Percentiles rank a stretch among this genome's conserved stretches.
Evolutionary conservation across 495 filamentous ascomycete genomes (phyloP).

Genomic region (Annulohypoxylon stygium): DNA sequence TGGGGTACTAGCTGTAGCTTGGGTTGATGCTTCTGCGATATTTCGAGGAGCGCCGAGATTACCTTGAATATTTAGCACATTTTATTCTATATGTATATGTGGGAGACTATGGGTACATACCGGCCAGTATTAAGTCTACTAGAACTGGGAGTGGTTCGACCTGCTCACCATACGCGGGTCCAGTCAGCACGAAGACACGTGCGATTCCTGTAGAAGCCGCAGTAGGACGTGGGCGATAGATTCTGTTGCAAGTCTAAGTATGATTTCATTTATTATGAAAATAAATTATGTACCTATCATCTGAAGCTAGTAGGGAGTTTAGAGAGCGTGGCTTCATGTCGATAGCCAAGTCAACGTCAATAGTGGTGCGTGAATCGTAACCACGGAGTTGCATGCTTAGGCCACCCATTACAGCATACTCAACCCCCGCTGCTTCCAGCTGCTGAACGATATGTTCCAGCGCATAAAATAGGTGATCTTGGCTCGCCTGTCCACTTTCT

Average conservation of each 20-base stretch:
- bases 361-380: not conserved
- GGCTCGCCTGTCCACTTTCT: constrained; percentile 2
- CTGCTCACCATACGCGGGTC: constrained; percentile 1
- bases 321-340: constrained; percentile 4
- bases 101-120: not conserved
- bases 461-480: constrained; percentile 6
- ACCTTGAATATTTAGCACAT: not conserved
- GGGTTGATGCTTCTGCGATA: constrained; percentile 4
- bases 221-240: constrained; percentile 5
- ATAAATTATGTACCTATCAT: constrained; percentile 3
- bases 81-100: not conserved
- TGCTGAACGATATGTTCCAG: constrained; percentile 11
- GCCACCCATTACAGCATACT: constrained; percentile 13
- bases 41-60: constrained; percentile 8
- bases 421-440: not conserved
- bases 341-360: constrained; percentile 1
- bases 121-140: constrained; percentile 9
- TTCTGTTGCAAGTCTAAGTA: not conserved
- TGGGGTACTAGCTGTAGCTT: not conserved
- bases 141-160: constrained; percentile 6
- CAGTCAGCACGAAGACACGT: constrained; percentile 4
- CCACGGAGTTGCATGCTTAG: constrained; percentile 16
- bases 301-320: not conserved
- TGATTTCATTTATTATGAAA: not conserved
- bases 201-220: constrained; percentile 11